Evolutionary conservation across 2,329 filamentous ascomycete genomes (phyloP).

Genomic region (Didymella pinodella): DNA sequence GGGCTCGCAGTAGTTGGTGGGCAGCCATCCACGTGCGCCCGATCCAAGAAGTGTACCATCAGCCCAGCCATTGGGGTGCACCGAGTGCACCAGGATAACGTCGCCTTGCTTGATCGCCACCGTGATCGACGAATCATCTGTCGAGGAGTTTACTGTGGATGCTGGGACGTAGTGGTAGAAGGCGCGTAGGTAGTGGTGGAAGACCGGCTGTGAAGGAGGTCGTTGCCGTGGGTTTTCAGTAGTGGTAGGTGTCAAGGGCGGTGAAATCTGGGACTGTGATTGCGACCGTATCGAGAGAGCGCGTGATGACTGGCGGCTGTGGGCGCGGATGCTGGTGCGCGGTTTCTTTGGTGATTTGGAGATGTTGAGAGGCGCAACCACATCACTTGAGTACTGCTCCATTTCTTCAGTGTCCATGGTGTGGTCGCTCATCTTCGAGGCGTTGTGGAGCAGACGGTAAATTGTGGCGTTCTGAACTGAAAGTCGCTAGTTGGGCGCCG

Average conservation of each 20-base stretch:
- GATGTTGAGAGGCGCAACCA: conserved; percentile 50
- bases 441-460: conserved; percentile 9
- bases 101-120: conserved; percentile 89
- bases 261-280: conserved; percentile 70
- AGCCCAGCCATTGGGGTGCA: conserved; percentile 98
- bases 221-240: conserved; percentile 62
- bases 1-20: conserved; percentile 96
- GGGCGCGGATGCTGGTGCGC: conserved; percentile 29
- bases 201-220: conserved; percentile 66
- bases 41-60: conserved; percentile 89
- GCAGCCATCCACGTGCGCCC: conserved; percentile 90
- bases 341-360: conserved; percentile 46
- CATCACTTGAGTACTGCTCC: conserved; percentile 46
- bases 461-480: conserved; percentile 15
- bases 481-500: conserved; percentile 41
- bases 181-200: conserved; percentile 93
- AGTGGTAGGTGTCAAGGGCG: conserved; percentile 76
- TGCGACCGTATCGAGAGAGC: conserved; percentile 42
- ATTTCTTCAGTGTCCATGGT: conserved; percentile 36
- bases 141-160: conserved; percentile 78
- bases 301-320: conserved; percentile 46
- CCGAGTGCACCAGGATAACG: conserved; percentile 90
- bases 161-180: conserved; percentile 91
- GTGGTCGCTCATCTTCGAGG: conserved; percentile 41
- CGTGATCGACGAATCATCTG: conserved; percentile 71